Percentiles rank a stretch among this genome's conserved stretches.
Conservation (phyloP, 495 filamentous ascomycete species). For the Sporormia fimetaria region DNA sequence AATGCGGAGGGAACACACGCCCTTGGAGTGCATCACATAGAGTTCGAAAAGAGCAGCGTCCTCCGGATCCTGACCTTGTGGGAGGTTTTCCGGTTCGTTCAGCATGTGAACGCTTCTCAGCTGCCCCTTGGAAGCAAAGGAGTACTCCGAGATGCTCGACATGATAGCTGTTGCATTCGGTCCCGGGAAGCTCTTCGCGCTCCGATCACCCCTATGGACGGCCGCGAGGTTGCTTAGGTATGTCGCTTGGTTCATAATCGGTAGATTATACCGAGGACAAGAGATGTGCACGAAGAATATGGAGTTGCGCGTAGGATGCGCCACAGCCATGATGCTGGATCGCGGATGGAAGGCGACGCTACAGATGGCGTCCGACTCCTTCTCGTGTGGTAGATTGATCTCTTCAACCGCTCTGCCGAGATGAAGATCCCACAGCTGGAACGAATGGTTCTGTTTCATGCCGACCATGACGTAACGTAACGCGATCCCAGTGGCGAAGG, state of each 20-base stretch:
- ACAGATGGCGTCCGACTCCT: conserved; percentile 93
- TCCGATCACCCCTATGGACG: conserved; percentile 48
- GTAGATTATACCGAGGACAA: conserved; percentile 77
- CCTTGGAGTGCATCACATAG: conserved; percentile 94
- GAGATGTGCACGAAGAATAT: conserved; percentile 95
- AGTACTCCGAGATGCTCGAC: conserved; percentile 89
- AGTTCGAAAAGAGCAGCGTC: conserved; percentile 72
- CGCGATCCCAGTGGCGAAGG: conserved; percentile 75
- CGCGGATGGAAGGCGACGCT: conserved; percentile 85
- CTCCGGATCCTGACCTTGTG: conserved; percentile 43
- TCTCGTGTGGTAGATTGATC: conserved; percentile 88
- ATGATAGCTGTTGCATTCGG: conserved; percentile 92
- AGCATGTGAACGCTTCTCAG: conserved; percentile 84
- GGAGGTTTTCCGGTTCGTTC: conserved; percentile 44
- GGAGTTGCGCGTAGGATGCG: conserved; percentile 92
- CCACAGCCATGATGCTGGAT: conserved; percentile 84
- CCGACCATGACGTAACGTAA: conserved; percentile 91
- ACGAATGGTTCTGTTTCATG: conserved; percentile 96
- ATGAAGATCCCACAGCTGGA: conserved; percentile 97
- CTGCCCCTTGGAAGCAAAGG: conserved; percentile 75
- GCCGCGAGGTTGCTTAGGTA: conserved; percentile 65
- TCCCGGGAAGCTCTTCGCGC: conserved; percentile 48
- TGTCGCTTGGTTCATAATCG: conserved; percentile 68
- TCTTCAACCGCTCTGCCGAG: conserved; percentile 92
- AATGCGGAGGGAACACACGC: conserved; percentile 74